Conservation (phyloP, 31 red algal genomes). For the Asparagopsis taxiformis region DNA sequence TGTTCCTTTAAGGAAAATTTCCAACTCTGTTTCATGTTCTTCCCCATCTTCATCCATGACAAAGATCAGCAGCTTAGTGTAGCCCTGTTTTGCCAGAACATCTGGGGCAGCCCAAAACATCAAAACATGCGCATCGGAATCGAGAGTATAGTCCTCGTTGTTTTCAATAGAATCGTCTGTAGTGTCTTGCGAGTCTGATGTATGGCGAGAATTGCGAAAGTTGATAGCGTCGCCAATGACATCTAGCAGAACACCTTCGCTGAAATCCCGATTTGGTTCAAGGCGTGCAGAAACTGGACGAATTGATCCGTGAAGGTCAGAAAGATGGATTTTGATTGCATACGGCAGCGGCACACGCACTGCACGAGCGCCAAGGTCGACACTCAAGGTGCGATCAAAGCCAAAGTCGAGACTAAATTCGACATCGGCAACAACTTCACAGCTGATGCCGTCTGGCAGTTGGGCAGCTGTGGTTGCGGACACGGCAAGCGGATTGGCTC, state of each 20-base stretch:
- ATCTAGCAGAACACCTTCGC: constrained; percentile 22
- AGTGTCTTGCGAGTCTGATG: background rate
- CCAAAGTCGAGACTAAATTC: constrained; percentile 29
- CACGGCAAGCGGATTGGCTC: background rate
- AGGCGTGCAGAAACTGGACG: constrained; percentile 38
- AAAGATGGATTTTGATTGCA: constrained; percentile 24
- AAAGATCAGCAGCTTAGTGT: constrained; percentile 20
- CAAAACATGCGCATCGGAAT: constrained; percentile 3
- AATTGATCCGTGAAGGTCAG: constrained; percentile 14
- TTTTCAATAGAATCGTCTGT: constrained; percentile 12
- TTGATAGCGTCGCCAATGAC: background rate
- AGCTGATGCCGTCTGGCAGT: background rate
- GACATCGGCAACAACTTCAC: constrained; percentile 11
- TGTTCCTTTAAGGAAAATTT: constrained; percentile 12
- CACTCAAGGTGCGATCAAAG: constrained; percentile 12
- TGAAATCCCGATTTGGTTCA: constrained; percentile 31
- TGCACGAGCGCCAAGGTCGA: constrained; percentile 39
- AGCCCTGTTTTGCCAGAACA: constrained; percentile 1
- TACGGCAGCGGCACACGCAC: constrained; percentile 53
- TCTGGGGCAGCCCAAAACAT: constrained; percentile 65
- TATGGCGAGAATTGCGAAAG: background rate
- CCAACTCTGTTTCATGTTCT: constrained; percentile 23
- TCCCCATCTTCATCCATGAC: constrained; percentile 33
- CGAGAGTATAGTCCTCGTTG: constrained; percentile 10
- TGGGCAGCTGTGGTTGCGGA: background rate